These are phyloP conservation scores for Saccharum officinarum DNA, from an alignment of 176 grass and related monocot genomes.

Conservation along the genomic window DNA sequence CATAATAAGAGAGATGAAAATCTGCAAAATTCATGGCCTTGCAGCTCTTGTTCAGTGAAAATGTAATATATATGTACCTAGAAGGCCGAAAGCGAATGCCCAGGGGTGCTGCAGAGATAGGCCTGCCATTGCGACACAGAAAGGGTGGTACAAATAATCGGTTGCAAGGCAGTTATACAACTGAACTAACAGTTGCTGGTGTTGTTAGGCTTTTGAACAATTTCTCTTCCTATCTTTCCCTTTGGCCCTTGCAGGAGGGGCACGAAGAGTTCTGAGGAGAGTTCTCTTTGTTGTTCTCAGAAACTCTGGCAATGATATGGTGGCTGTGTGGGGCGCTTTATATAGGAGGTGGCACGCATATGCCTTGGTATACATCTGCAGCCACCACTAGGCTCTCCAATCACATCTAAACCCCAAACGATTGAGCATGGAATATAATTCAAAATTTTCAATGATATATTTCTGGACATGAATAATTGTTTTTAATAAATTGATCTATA, in stretches of 20 bases:
- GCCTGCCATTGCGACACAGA: conserved; percentile 45
- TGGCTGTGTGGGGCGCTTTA: background rate
- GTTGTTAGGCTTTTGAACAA: background rate
- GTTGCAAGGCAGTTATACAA: conserved; percentile 19
- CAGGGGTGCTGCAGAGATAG: conserved; percentile 60
- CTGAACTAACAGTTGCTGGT: background rate
- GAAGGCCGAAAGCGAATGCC: conserved; percentile 66
- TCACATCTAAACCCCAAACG: background rate
- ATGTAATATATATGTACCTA: conserved; percentile 45
- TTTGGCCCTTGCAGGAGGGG: background rate
- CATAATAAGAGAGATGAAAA: background rate
- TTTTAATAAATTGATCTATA: background rate
- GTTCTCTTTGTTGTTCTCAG: conserved; percentile 25
- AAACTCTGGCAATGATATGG: conserved; percentile 17
- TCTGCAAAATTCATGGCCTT: background rate
- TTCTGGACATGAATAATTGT: background rate
- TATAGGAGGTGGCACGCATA: conserved; percentile 16
- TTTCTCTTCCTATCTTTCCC: conserved; percentile 20
- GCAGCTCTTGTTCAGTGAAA: background rate
- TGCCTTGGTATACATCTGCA: background rate
- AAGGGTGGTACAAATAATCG: background rate
- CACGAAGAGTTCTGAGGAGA: conserved; percentile 32
- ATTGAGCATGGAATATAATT: background rate
- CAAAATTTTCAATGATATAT: background rate
- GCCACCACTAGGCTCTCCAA: background rate